These are phyloP conservation scores for Trypethelium eluteriae DNA, from an alignment of 495 filamentous ascomycete genomes.

Conservation along the genomic window DNA sequence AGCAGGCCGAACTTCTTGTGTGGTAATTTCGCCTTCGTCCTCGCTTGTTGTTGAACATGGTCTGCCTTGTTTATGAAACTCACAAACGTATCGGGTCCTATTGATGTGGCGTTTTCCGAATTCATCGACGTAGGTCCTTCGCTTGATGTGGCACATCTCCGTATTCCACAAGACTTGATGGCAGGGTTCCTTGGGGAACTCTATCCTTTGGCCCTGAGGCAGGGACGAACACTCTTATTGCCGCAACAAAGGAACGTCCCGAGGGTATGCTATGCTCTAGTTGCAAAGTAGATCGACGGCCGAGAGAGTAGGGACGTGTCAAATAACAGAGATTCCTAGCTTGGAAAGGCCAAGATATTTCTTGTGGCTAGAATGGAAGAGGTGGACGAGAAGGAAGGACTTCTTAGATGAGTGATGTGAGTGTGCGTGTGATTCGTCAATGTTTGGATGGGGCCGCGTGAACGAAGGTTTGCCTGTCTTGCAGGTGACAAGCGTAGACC, in stretches of 20 bases:
- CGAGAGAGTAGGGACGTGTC: too few relatives aligned
- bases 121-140: background rate
- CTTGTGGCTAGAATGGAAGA: background rate
- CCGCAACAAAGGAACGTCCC: background rate
- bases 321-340: background rate
- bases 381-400: background rate
- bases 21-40: background rate
- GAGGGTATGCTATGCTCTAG: too few relatives aligned
- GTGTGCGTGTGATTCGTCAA: background rate
- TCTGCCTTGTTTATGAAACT: background rate
- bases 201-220: background rate
- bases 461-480: background rate
- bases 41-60: background rate
- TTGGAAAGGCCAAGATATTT: background rate
- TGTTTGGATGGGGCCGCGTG: background rate
- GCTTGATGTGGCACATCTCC: constrained; percentile 5
- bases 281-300: too few relatives aligned
- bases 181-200: background rate
- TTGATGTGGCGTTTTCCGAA: background rate
- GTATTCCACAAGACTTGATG: background rate
- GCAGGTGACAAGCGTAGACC: background rate
- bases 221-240: background rate
- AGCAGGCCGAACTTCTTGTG: background rate
- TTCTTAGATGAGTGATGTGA: background rate
- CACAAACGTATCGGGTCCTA: background rate